These are phyloP conservation scores for Leishmania amazonensis DNA, from an alignment of 208 protist genomes.

Conservation along the genomic window DNA sequence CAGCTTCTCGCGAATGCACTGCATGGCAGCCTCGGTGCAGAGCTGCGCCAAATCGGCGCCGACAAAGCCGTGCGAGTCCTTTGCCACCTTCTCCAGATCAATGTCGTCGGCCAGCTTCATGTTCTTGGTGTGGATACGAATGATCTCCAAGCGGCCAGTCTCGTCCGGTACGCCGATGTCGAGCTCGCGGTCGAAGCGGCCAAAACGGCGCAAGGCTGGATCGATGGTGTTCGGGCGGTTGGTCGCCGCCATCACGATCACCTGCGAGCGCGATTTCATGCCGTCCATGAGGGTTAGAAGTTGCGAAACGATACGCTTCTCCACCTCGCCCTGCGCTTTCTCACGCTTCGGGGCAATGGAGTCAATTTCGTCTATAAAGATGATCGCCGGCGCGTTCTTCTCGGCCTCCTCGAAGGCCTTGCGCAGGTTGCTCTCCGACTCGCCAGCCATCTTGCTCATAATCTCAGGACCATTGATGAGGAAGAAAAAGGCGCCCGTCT, in stretches of 20 bases:
- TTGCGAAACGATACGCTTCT: constrained; percentile 99
- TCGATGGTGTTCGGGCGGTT: constrained; percentile 99
- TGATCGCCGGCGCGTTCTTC: constrained; percentile 99
- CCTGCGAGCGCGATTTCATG: constrained; percentile 97
- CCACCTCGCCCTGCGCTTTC: constrained; percentile 99
- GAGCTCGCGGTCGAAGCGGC: constrained; percentile 99
- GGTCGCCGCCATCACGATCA: constrained; percentile 99
- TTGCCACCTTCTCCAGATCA: constrained; percentile 97
- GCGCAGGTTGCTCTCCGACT: constrained; percentile 99
- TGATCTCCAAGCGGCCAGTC: constrained; percentile 98
- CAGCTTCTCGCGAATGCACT: constrained; percentile 99
- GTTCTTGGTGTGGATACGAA: constrained; percentile 99
- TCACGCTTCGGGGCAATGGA: constrained; percentile 99
- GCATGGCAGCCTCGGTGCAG: constrained; percentile 99
- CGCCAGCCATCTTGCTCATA: constrained; percentile 99
- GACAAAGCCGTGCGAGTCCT: constrained; percentile 99
- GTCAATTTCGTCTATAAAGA: constrained; percentile 99
- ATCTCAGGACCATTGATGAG: constrained; percentile 99
- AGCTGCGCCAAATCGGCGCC: constrained; percentile 99
- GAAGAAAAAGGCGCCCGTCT: constrained; percentile 99
- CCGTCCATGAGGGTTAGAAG: constrained; percentile 99
- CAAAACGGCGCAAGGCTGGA: constrained; percentile 99
- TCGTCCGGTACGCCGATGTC: constrained; percentile 99
- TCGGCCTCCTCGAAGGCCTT: constrained; percentile 99
- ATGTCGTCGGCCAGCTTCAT: constrained; percentile 99